These are phyloP conservation scores for Phytophthora rubi DNA, from an alignment of 352 stramenopile genomes.

Conservation along the genomic window DNA sequence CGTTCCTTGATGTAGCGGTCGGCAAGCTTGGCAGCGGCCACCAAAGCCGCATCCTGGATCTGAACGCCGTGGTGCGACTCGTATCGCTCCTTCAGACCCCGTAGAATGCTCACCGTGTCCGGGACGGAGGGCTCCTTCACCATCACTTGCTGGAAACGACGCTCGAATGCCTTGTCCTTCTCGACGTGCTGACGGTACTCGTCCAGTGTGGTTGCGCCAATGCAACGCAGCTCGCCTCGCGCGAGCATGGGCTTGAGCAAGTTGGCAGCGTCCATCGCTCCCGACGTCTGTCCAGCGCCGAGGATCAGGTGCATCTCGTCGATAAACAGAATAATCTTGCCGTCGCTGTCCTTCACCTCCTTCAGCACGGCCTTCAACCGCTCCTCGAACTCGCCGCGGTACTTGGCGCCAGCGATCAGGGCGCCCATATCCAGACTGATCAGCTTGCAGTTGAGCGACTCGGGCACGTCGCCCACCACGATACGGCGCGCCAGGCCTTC, in stretches of 20 bases:
- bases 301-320: constrained; percentile 98
- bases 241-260: constrained; percentile 98
- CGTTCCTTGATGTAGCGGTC: constrained; percentile 94
- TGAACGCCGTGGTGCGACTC: constrained; percentile 97
- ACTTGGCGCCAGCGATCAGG: constrained; percentile 97
- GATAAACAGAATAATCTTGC: constrained; percentile 99
- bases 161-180: constrained; percentile 98
- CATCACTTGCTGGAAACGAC: constrained; percentile 97
- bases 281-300: constrained; percentile 91
- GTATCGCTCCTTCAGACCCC: constrained; percentile 96
- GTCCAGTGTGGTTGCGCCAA: constrained; percentile 97
- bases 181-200: constrained; percentile 99
- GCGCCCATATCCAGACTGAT: constrained; percentile 97
- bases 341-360: constrained; percentile 92
- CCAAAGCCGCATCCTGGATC: constrained; percentile 94
- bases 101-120: constrained; percentile 96
- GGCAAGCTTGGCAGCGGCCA: constrained; percentile 94
- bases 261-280: constrained; percentile 98
- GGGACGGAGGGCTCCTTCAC: constrained; percentile 95
- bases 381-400: constrained; percentile 99
- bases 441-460: constrained; percentile 91
- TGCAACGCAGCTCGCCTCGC: constrained; percentile 95
- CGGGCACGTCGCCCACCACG: constrained; percentile 95
- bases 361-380: constrained; percentile 95
- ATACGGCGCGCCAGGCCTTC: constrained; percentile 98